Evolutionary conservation across 1,284 basidiomycete genomes (phyloP).

Genomic region (Microbotryum intermedium): DNA sequence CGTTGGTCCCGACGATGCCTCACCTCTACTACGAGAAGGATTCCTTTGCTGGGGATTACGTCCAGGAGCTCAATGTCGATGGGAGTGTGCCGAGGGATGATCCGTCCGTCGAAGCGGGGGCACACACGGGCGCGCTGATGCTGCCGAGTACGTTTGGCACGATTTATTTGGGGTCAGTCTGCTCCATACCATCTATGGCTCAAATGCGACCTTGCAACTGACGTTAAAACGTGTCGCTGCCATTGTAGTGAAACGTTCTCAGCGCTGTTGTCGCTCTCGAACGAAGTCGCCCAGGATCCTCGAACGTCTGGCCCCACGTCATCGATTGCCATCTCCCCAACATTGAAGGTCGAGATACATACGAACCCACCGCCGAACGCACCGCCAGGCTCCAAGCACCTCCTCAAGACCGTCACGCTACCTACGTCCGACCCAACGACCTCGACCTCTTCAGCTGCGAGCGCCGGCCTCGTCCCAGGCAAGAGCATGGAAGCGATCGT

Average conservation of each 20-base stretch:
- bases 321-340: conserved; percentile 21
- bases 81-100: background rate
- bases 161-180: conserved; percentile 18
- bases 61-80: too few species aligned
- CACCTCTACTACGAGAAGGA: background rate
- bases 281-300: conserved; percentile 27
- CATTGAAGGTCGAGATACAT: conserved; percentile 36
- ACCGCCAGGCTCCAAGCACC: background rate
- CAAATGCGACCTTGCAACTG: too few species aligned
- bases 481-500: conserved; percentile 28
- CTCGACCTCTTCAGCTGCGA: conserved; percentile 1
- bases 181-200: background rate
- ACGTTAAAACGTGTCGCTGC: background rate
- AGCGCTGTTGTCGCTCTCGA: conserved; percentile 35
- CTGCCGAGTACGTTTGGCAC: conserved; percentile 10
- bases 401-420: background rate
- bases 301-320: conserved; percentile 29
- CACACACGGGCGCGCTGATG: background rate
- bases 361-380: conserved; percentile 3
- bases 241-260: conserved; percentile 34
- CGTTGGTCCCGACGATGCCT: background rate
- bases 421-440: background rate
- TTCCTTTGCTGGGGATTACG: background rate
- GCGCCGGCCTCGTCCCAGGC: conserved; percentile 14
- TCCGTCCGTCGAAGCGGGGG: background rate